Percentiles rank a stretch among this genome's conserved stretches.
Conservation (phyloP, 106 monocot species). For the Apostasia ramifera region DNA sequence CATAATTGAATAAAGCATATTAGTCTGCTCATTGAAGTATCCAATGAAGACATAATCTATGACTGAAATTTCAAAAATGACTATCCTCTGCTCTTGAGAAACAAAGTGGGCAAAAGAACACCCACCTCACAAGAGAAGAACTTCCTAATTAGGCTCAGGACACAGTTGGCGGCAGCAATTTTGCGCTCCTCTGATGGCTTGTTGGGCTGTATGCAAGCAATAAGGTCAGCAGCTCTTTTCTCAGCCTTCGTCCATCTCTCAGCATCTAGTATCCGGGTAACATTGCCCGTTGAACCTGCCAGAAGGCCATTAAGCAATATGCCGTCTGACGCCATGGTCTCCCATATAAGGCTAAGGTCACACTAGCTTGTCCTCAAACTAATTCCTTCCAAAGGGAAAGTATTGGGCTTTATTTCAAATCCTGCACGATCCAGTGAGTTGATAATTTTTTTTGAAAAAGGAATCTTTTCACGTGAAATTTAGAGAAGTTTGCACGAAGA, state of each 20-base stretch:
- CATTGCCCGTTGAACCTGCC: conserved; percentile 19
- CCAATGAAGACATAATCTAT: too few relatives aligned
- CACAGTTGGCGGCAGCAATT: conserved; percentile 64
- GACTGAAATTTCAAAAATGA: too few relatives aligned
- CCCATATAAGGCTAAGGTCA: conserved; percentile 37
- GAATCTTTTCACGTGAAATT: too few relatives aligned
- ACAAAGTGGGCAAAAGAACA: not conserved
- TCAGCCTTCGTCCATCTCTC: conserved; percentile 64
- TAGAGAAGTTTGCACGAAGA: too few relatives aligned
- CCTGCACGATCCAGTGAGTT: too few relatives aligned
- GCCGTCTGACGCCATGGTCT: conserved; percentile 22
- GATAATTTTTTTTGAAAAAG: too few relatives aligned
- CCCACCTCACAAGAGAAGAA: conserved; percentile 68
- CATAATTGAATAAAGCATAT: too few relatives aligned
- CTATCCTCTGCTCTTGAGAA: too few relatives aligned
- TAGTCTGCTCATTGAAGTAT: too few relatives aligned
- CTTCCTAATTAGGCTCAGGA: conserved; percentile 48
- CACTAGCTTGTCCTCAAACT: not conserved
- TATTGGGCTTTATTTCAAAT: too few relatives aligned
- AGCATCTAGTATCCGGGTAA: conserved; percentile 40
- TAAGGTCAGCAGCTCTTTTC: conserved; percentile 41
- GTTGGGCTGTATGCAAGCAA: conserved; percentile 65
- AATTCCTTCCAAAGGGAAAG: too few relatives aligned
- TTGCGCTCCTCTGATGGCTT: conserved; percentile 48
- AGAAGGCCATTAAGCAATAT: conserved; percentile 46